Percentiles rank a stretch among this genome's conserved stretches.
phyloP scores from a whole-genome alignment of 176 grass and related monocot species.

The Phoenix dactylifera region DNA sequence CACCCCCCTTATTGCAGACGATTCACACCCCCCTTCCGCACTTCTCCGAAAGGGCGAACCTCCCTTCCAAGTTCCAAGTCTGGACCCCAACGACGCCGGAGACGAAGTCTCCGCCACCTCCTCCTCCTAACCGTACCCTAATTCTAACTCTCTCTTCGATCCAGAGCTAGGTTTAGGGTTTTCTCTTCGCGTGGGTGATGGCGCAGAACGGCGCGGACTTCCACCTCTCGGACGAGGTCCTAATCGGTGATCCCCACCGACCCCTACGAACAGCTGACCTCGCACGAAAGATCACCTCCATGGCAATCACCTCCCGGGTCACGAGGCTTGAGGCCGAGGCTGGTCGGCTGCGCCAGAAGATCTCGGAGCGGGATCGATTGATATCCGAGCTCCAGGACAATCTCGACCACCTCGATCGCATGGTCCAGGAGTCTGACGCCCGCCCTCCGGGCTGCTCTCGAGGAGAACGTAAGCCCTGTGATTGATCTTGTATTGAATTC shows the following conservation, averaged over 20 bases:
- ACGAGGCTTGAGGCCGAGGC: constrained; percentile 64
- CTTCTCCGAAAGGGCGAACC: too few species aligned
- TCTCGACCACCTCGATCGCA: constrained; percentile 16
- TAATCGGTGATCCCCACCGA: constrained; percentile 81
- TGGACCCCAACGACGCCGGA: too few species aligned
- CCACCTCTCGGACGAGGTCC: constrained; percentile 87
- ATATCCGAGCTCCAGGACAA: constrained; percentile 40
- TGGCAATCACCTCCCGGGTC: constrained; percentile 89
- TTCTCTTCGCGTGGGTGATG: constrained; percentile 8
- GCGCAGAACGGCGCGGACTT: constrained; percentile 43
- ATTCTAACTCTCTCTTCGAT: too few species aligned
- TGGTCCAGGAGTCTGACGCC: constrained; percentile 30
- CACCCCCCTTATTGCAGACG: too few species aligned
- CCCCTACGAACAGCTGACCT: constrained; percentile 94
- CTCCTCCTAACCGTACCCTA: too few species aligned
- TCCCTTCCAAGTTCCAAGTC: too few species aligned
- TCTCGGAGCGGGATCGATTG: constrained; percentile 53
- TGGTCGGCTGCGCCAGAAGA: constrained; percentile 43
- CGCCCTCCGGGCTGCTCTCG: constrained; percentile 43
- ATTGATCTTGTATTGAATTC: too few species aligned
- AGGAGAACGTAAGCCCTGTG: constrained; percentile 36
- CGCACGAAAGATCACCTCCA: constrained; percentile 93
- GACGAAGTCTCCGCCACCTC: too few species aligned
- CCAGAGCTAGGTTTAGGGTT: too few species aligned
- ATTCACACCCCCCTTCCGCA: too few species aligned